These are phyloP conservation scores for Orbilia quercus DNA, from an alignment of 2,329 filamentous ascomycete species.

Conservation along the genomic window DNA sequence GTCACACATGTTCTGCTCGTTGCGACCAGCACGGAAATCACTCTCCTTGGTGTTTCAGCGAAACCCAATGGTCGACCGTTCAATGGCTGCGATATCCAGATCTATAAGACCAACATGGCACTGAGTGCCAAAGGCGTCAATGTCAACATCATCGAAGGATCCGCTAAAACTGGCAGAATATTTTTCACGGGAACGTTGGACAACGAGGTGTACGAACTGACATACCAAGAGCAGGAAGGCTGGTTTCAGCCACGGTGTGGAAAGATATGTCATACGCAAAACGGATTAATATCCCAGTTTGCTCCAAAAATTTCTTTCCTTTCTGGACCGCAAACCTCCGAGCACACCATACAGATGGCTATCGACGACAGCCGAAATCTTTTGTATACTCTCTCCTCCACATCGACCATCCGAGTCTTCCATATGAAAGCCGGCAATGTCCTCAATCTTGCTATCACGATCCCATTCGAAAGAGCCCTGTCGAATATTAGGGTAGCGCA, in stretches of 20 bases:
- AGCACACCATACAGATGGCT: conserved; percentile 80
- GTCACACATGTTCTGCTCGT: conserved; percentile 92
- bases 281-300: conserved; percentile 73
- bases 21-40: conserved; percentile 84
- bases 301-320: conserved; percentile 65
- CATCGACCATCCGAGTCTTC: conserved; percentile 90
- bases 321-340: conserved; percentile 69
- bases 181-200: conserved; percentile 87
- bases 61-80: conserved; percentile 72
- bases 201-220: conserved; percentile 91
- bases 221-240: conserved; percentile 95
- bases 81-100: conserved; percentile 72
- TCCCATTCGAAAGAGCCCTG: conserved; percentile 68
- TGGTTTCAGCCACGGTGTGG: conserved; percentile 93
- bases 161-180: conserved; percentile 82
- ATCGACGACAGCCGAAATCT: conserved; percentile 89
- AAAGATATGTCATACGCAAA: conserved; percentile 87
- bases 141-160: conserved; percentile 81
- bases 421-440: conserved; percentile 75
- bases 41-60: conserved; percentile 84
- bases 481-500: conserved; percentile 88
- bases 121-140: conserved; percentile 80
- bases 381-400: conserved; percentile 88
- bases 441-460: conserved; percentile 69
- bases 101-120: conserved; percentile 91